These are phyloP conservation scores for Colletotrichum lini DNA, from an alignment of 2,329 filamentous ascomycete species.

Conservation along the genomic window DNA sequence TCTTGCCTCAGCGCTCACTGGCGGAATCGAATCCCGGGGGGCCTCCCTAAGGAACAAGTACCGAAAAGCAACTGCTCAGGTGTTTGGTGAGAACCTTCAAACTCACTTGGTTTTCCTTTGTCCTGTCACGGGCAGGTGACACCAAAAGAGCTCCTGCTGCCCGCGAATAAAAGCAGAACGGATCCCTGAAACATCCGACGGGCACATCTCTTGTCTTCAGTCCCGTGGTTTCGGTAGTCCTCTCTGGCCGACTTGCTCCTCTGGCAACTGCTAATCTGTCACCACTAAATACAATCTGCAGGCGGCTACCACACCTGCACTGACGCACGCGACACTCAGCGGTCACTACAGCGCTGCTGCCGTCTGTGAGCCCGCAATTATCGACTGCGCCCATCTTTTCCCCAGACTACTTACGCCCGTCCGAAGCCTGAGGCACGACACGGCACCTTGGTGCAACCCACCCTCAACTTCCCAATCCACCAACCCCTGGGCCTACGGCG, in stretches of 20 bases:
- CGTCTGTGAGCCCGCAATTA: not conserved
- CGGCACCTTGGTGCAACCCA: constrained; percentile 29
- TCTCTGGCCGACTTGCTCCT: constrained; percentile 10
- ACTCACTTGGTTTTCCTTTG: constrained; percentile 17
- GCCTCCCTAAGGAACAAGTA: not conserved
- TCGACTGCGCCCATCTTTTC: constrained; percentile 5
- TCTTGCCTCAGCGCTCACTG: not conserved
- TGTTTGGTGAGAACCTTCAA: not conserved
- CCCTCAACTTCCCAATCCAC: constrained; percentile 4
- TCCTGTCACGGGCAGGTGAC: constrained; percentile 1
- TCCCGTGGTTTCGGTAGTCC: constrained; percentile 9
- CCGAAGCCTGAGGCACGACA: constrained; percentile 37
- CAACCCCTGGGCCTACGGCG: constrained; percentile 22
- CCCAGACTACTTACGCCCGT: constrained; percentile 3
- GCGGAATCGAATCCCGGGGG: not conserved
- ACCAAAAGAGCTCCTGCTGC: not conserved
- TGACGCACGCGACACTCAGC: constrained; percentile 5
- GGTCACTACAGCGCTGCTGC: constrained; percentile 11
- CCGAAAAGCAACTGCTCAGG: not conserved
- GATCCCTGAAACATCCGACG: constrained; percentile 33
- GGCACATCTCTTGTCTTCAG: constrained; percentile 11
- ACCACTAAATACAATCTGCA: not conserved
- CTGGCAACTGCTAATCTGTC: constrained; percentile 22
- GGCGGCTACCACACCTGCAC: not conserved
- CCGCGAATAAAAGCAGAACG: not conserved